Evolutionary conservation across 768 basidiomycete species (phyloP), one percentile per base, ranked within the genome.

Genomic region (Collybia nuda): DNA sequence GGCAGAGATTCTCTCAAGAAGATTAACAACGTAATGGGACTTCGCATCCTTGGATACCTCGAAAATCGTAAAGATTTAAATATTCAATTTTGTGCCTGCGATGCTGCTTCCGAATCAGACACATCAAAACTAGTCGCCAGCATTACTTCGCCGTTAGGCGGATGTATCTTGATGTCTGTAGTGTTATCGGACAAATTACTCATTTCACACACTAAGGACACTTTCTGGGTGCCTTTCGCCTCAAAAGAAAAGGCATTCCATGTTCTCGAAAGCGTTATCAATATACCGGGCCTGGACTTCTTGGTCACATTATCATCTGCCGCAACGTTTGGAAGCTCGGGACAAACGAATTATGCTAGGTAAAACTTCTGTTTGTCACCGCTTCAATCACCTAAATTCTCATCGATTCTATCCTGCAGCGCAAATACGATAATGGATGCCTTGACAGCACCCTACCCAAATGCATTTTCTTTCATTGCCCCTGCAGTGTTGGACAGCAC

Each of bases 281-380:
- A 63, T 37, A 51, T 73, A 17, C 40, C 51, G 11, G 40, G 47
- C 7, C 56, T 72, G n/a, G 72, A 74, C 21, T 75, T 73, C 52
- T 51, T 72, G 14, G 54, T 74, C 38, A 55, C 62, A 2, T 62
- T 71, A 29, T 69, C 70, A 0, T 70, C 71, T 1, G 63, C 69
- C 5, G 51, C 66, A 5, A 24, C 67, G 8, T 69, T 71, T 53
- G 73, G 73, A 11, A 63, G 54, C 43, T 56, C 59, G 15, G 73
- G 72, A 2, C 73, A 75, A 53, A 64, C 70, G 0, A 75, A 73
- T 47, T 74, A 74, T 54, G 62, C 67, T 6, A 60, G 61, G 68
- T 71, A 39, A 52, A 54, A 51, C 26, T 32, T 35, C n/a, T 14
- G 35, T 1, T 44, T 19, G 14, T 11, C 14, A 11, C 32, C 32